Base-by-base conservation (phyloP, 2,329 filamentous ascomycete species). In the Didymellaceae sp. region DNA sequence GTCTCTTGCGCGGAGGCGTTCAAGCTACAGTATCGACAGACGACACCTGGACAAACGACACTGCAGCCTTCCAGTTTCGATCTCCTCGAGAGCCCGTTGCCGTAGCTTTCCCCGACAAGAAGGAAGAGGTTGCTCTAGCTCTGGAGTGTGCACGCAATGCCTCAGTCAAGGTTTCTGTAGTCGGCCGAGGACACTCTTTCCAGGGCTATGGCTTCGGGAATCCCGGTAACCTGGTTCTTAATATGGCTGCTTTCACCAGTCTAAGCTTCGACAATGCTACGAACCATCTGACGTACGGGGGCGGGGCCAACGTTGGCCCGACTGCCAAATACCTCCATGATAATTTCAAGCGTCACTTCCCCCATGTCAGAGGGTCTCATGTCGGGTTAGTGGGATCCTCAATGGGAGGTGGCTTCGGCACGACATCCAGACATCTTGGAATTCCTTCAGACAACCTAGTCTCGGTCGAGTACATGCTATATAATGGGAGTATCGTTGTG, bases 221-320 rank as follows among this genome's bases (percentile, higher is more conserved):
- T 8, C 51, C 54, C 3, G 54, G 54, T 9, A 57, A 57, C 17
- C 47, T 57, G 3, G 54, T 57, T 8, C 40, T 57, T 11, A 26
- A 54, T 14, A n/a, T 57, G 46, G 31, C n/a, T 2, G 34, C 46
- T 3, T 57, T 57, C 26, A 54, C 46, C 10, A 35, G 41, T 8
- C 20, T 53, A 25, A 58, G 42, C 20, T 59, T 57, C 13, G 57
- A 59, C 34, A 32, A 18, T 18, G n/a, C 52, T 10, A 55, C 52
- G 18, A 53, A 52, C 20, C 28, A 51, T 10, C 28, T 57, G n/a
- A 59, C 54, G 8, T 54, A 49, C 6, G 54, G 50, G 5, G 54
- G 54, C 31, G 54, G 45, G 6, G 40, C 42, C 4, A 57, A 57
- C 10, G 38, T 57, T 10, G 54, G 54, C 17, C 54, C 54, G 6